Evolutionary conservation across 768 basidiomycete genomes (phyloP).

Genomic region (Crassisporium funariophilum): DNA sequence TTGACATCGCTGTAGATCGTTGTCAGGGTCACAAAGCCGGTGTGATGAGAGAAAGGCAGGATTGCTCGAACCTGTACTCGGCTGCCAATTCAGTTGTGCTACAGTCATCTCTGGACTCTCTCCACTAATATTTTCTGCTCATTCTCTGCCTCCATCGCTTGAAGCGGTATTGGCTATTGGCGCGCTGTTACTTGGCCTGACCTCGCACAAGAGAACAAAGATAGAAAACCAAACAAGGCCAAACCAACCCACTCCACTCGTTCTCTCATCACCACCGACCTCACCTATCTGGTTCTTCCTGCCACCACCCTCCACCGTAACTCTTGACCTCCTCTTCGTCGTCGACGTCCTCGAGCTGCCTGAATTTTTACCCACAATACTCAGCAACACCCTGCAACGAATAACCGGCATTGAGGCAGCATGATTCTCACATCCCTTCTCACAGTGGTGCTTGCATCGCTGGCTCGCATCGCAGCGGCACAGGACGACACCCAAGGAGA

Average conservation of each 20-base stretch:
- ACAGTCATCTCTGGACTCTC: too few relatives aligned
- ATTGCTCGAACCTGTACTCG: too few relatives aligned
- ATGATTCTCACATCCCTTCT: conserved; percentile 46
- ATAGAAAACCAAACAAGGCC: conserved; percentile 29
- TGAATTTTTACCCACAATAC: too few relatives aligned
- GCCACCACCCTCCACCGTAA: conserved; percentile 11
- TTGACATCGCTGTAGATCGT: conserved; percentile 1
- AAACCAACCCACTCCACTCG: conserved; percentile 31
- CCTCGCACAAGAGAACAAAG: conserved; percentile 16
- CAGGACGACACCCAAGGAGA: conserved; percentile 29
- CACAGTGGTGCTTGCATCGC: conserved; percentile 39
- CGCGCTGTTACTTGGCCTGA: not conserved
- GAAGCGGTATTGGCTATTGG: conserved; percentile 13
- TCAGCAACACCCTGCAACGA: conserved; percentile 7
- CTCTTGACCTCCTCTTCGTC: conserved; percentile 11
- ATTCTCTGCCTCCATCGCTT: conserved; percentile 9
- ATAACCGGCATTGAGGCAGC: conserved; percentile 16
- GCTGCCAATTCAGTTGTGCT: too few relatives aligned
- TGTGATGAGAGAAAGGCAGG: too few relatives aligned
- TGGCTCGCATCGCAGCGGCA: conserved; percentile 35
- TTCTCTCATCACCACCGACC: conserved; percentile 30
- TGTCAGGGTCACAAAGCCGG: too few relatives aligned
- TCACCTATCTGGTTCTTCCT: conserved; percentile 24
- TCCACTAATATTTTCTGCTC: not conserved
- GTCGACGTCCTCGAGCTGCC: too few relatives aligned